Conservation (phyloP, 139 green algal species). For the Marvania coccoides region DNA sequence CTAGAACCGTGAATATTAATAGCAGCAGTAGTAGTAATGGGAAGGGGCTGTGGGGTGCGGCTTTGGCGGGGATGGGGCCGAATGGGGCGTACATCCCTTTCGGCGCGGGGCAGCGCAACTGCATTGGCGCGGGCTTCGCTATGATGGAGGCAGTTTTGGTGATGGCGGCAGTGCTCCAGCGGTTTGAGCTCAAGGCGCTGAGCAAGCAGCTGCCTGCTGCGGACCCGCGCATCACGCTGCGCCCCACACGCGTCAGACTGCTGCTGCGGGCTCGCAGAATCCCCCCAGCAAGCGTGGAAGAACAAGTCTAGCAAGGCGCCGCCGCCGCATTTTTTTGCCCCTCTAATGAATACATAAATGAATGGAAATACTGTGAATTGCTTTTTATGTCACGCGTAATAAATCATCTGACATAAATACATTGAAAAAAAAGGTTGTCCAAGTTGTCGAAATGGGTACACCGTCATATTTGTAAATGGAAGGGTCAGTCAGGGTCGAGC, state of each 20-base stretch:
- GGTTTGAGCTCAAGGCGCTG: conserved; percentile 36
- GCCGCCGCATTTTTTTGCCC: no score
- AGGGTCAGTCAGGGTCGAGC: no score
- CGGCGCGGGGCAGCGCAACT: conserved; percentile 71
- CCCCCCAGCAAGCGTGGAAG: no score
- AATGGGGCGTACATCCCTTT: conserved; percentile 68
- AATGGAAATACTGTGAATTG: no score
- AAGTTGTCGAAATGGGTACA: no score
- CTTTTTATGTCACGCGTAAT: no score
- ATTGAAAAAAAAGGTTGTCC: no score
- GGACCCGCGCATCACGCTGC: conserved; percentile 63
- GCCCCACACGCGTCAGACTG: conserved; percentile 45
- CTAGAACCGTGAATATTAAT: not conserved
- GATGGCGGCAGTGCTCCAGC: conserved; percentile 46
- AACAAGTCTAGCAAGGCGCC: no score
- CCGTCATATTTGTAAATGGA: no score
- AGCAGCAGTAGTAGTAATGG: not conserved
- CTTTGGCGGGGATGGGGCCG: conserved; percentile 35
- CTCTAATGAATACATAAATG: no score
- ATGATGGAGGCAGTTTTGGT: conserved; percentile 83
- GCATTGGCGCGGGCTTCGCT: conserved; percentile 86
- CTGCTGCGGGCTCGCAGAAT: conserved; percentile 12
- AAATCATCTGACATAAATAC: no score
- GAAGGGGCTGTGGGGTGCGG: not conserved
- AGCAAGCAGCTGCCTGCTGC: conserved; percentile 16